A percentile compares a stretch with the other conserved stretches of the same genome.
Evolutionary conservation across 2,329 filamentous ascomycete species (phyloP).

Genomic region (Amesomyces nigricolor): DNA sequence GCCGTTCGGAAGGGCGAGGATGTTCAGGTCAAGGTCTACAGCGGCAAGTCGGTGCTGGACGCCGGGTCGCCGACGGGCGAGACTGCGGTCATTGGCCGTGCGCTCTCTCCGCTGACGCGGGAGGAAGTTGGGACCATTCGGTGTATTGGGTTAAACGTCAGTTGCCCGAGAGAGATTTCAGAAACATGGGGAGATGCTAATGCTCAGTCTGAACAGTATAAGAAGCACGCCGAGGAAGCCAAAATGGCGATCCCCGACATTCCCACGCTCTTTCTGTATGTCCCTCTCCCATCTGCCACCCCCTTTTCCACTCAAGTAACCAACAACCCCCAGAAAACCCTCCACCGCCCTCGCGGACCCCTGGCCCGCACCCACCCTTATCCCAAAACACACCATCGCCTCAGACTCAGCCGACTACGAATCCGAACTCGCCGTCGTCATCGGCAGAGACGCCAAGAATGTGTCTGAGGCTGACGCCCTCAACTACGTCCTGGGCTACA

Average conservation of each 20-base stretch:
- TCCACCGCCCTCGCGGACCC: conserved; percentile 49
- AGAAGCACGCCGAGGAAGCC: conserved; percentile 47
- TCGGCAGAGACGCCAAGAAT: conserved; percentile 48
- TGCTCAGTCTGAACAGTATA: conserved; percentile 32
- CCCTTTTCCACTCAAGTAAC: background rate
- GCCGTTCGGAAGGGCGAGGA: conserved; percentile 52
- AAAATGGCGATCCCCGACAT: conserved; percentile 47
- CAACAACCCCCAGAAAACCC: conserved; percentile 40
- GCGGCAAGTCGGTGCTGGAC: conserved; percentile 51
- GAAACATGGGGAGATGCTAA: background rate
- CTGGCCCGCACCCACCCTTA: conserved; percentile 44
- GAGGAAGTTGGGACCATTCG: conserved; percentile 51
- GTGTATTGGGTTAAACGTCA: conserved; percentile 52
- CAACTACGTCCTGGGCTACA: conserved; percentile 57
- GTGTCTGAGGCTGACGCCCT: conserved; percentile 51
- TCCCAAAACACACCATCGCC: conserved; percentile 48
- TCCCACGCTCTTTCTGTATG: conserved; percentile 49
- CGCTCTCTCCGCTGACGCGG: conserved; percentile 47
- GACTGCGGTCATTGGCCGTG: conserved; percentile 39
- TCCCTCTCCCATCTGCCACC: background rate
- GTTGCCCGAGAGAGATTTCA: conserved; percentile 14
- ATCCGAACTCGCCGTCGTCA: conserved; percentile 52
- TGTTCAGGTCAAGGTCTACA: conserved; percentile 52
- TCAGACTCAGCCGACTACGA: conserved; percentile 55
- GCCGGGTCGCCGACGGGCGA: conserved; percentile 48